Base-by-base conservation (phyloP, 2,329 filamentous ascomycete species). In the Colletotrichum eremochloae region DNA sequence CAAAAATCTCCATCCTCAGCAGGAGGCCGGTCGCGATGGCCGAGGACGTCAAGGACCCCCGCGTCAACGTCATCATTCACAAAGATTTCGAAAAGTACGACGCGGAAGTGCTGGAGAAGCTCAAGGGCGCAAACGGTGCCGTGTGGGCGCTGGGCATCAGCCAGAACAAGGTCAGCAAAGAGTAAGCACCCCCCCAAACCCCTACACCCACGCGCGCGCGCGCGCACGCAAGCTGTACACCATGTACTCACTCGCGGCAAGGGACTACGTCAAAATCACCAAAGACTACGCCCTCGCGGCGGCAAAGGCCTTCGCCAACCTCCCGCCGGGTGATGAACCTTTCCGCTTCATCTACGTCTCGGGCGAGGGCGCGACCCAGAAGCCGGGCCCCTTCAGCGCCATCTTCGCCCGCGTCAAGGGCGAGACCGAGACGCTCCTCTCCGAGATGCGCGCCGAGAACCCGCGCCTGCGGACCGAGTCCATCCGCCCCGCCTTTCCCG, bases 311-410 rank as follows among this genome's bases (percentile, higher is more conserved):
- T 91, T 93, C 76, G 79, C 85, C 1, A 79, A 79, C 0, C 80
- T 91, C 15, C 81, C 86, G 3, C 69, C 77, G 0, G 80, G 81
- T 18, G 78, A 81, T 5, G 77, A 84, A 52, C 87, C 89, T 0
- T 91, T 94, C 80, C 89, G 89, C 63, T 95, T 94, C 79, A 85
- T 94, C 74, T 92, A 90, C 77, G 87, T 95, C 40, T 94, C 92
- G 0, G 92, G 91, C 61, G 81, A 84, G 63, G 90, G 90, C 57
- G 88, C 91, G 0, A 91, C 90, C 1, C 86, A 86, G 24, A 81
- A 81, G 1, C 92, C 91, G 0, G 86, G 86, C 3, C 78, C 79
- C 5, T 86, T 91, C 75, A 88, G 91, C 0, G 79, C 86, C 24
- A 80, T 89, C 56, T 94, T 89, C 76, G 90, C 84, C 1, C 83